Base-by-base conservation (phyloP, 2,329 filamentous ascomycete species). In the Moelleriella libera region DNA sequence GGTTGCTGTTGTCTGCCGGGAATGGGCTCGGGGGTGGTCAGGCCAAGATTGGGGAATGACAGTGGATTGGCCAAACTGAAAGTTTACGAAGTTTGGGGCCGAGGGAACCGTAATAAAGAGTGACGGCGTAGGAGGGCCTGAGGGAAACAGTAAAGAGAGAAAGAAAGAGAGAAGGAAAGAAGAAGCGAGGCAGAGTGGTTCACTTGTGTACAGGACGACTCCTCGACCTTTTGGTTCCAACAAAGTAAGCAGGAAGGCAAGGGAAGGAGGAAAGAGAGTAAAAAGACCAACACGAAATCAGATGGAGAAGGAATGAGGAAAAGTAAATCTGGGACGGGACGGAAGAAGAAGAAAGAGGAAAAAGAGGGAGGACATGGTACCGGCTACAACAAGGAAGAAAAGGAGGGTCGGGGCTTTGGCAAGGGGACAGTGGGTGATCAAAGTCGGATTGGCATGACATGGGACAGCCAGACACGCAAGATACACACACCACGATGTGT, bases 331-430 rank as follows among this genome's bases (percentile, higher is more conserved):
- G 28, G 46, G 44, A 52, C 41, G 28, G 46, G 44, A 52, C 45
- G 48, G 49, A 50, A 50, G 45, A 46, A 45, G 49, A 42, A 43
- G 40, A 30, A 46, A 47, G 47, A 41, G 14, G 44, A 44, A 47
- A 21, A 44, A 34, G 42, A 30, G 28, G 40, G 46, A 43, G 42
- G 42, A 41, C 37, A 48, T 47, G 49, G 49, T 45, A 40, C 44
- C 45, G 40, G 46, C 14, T 39, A 14, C 45, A 45, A 28, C 43
- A 39, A 32, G 12, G 21, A 21, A 21, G 21, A 43, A 50, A 48
- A 47, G 49, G 48, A 50, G 49, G 49, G 42, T 46, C 31, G 49
- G 47, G 45, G 44, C 44, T 48, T 44, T 48, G 30, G 47, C 48
- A 46, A 47, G 41, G 49, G 49, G 45, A 39, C 44, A 6, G 41